These are phyloP conservation scores for Funneliformis geosporum DNA, from an alignment of 192 early-diverging fungal genomes.

Conservation along the genomic window DNA sequence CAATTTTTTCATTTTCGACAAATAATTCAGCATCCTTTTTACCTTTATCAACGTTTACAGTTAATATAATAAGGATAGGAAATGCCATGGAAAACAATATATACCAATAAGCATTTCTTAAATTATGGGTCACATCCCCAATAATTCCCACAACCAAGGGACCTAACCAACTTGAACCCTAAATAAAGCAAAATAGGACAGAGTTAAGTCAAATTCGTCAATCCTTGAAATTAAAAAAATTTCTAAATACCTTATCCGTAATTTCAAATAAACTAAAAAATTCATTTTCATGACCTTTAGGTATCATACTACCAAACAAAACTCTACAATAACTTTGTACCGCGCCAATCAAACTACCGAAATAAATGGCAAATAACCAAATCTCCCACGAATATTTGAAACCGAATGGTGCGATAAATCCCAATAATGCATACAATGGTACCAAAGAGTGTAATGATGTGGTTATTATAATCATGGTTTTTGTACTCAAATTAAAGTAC, in stretches of 20 bases:
- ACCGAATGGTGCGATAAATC: slow-evolving; percentile 59
- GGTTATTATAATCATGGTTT: slow-evolving; percentile 56
- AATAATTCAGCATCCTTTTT: slow-evolving; percentile 51
- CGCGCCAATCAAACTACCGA: slow-evolving; percentile 65
- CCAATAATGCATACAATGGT: slow-evolving; percentile 63
- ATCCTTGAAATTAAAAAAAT: background rate
- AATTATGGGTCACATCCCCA: slow-evolving; percentile 49
- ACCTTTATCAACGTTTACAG: slow-evolving; percentile 59
- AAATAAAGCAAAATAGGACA: slow-evolving; percentile 1
- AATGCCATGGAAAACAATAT: slow-evolving; percentile 55
- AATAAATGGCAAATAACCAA: slow-evolving; percentile 57
- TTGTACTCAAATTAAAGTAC: slow-evolving; percentile 51
- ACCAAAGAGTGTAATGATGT: slow-evolving; percentile 48
- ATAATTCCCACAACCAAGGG: slow-evolving; percentile 71
- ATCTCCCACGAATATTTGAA: slow-evolving; percentile 57
- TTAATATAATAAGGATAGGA: slow-evolving; percentile 52
- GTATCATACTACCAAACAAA: slow-evolving; percentile 64
- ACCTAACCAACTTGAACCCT: slow-evolving; percentile 69
- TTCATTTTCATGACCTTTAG: slow-evolving; percentile 65
- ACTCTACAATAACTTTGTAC: slow-evolving; percentile 58
- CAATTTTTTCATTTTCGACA: slow-evolving; percentile 24
- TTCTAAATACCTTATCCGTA: slow-evolving; percentile 66
- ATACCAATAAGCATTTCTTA: slow-evolving; percentile 59
- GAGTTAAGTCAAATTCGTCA: background rate
- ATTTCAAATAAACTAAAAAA: slow-evolving; percentile 73